phyloP scores from a whole-genome alignment of 2,329 filamentous ascomycete genomes.

The Aureobasidium leucospermi region DNA sequence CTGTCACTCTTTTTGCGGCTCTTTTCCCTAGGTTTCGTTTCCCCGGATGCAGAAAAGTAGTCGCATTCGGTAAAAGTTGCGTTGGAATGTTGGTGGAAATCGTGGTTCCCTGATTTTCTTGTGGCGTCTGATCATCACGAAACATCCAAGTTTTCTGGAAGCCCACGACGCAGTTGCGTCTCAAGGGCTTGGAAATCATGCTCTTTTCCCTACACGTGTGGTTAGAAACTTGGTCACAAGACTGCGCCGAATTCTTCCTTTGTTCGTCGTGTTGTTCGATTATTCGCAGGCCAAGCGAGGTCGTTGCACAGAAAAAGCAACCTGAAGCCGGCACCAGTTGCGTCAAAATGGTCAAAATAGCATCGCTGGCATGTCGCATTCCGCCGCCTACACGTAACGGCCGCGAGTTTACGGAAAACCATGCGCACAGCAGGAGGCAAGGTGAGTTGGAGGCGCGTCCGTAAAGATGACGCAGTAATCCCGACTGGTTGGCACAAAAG shows the following conservation, averaged over 20 bases:
- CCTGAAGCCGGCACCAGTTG: background rate
- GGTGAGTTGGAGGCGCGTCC: background rate
- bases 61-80: constrained; percentile 11
- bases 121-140: background rate
- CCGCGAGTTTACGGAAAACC: background rate
- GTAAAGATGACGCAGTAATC: constrained; percentile 2
- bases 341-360: background rate
- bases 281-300: background rate
- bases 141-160: background rate
- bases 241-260: background rate
- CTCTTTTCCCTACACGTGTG: background rate
- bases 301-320: background rate
- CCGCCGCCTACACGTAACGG: background rate
- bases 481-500: background rate
- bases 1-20: constrained; percentile 3
- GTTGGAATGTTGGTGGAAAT: background rate
- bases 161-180: background rate
- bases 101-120: background rate
- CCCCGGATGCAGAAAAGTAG: constrained; percentile 1
- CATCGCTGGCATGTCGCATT: background rate
- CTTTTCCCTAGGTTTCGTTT: background rate
- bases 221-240: background rate
- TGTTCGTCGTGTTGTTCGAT: background rate
- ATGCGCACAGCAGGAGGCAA: background rate
- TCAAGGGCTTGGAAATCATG: background rate